Base-by-base conservation (phyloP, 148 eudicot genomes). In the Fagopyrum tataricum region DNA sequence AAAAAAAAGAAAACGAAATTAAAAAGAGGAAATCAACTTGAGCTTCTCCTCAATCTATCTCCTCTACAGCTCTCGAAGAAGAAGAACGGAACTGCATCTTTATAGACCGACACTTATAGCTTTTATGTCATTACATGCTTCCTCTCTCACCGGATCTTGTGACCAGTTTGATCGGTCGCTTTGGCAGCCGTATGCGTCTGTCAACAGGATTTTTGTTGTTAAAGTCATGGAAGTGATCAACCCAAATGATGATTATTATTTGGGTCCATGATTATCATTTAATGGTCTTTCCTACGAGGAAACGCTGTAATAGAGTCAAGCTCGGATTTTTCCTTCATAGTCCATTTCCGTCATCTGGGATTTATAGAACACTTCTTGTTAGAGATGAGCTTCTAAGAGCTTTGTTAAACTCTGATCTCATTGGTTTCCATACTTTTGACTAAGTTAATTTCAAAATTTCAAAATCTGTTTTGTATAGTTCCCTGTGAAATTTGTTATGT, bases 111-210 rank as follows among this genome's bases (percentile, higher is more conserved):
- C 91, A 91, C 41, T 72, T 91, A 13, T 91, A 93, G 93, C 97
- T 93, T 72, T 78, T 91, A 75, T 91, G 89, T 79, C 97, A 91
- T 79, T 91, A 91, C 78, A 91, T 91, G 94, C 90, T 91, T 78
- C 97, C 97, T 74, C 71, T 89, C 42, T 91, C 94, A 21, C 94
- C 97, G 0, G 91, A 89, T 72, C 90, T 89, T 62, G 97, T 62
- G 94, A 91, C 15, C 85, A 94, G 43, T 91, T 91, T 75, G 91
- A 89, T 51, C 73, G 78, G 18, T 76, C 78, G 2, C 78, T 76
- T 12, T 76, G 78, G 78, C 78, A 76, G 52, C 73, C 78, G 7
- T 76, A 76, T 18, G 73, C 68, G 13, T 76, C 78, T 14, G 78
- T 76, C 17, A 76, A 76, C 47, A 76, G 68, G 73, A 69, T 76